Evolutionary conservation across 2,329 filamentous ascomycete genomes (phyloP), one percentile per base, ranked within the genome.

Genomic region (Aspergillus fischeri): DNA sequence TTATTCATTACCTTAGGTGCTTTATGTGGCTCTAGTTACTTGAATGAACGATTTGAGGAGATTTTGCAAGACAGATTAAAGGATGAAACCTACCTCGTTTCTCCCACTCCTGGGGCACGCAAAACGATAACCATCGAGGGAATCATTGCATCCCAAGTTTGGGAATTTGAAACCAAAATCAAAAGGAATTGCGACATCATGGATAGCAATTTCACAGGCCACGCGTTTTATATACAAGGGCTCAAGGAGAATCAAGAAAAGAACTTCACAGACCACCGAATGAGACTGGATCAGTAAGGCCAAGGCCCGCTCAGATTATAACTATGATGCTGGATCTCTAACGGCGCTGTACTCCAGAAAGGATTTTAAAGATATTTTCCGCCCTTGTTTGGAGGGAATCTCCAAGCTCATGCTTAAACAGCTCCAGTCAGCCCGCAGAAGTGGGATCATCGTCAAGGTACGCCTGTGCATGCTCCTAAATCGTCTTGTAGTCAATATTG

Each of bases 21-120:
- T n/a, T 58, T 70, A 5, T 67, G 65, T 48, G 71, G 70, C 32
- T 69, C 67, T 1, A 70, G 66, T 53, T 71, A 65, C 49, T 59
- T 73, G 14, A 71, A 73, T 58, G 60, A 71, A 44, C 60, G 49
- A 27, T 71, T 71, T 47, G 59, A 65, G 14, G 55, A 56, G 29
- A 45, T 57, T 5, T 52, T 69, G 10, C 38, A 48, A 38, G 51
- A 61, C n/a, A 54, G 49, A 24, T 55, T 71, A n/a, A 24, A 21
- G 21, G 55, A 45, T 9, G 50, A 57, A 17, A 17, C 14, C 28
- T 52, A 57, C n/a, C 51, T 57, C 5, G 3, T 17, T 11, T 17
- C 42, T 28, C 29, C 24, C n/a, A n/a, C 25, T 25, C 25, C 25
- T 25, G 25, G 25, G 4, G 25, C 25, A 25, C 25, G 25, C 25